Base-by-base conservation (phyloP, 345 rosid genomes). In the Syzygium oleosum region DNA sequence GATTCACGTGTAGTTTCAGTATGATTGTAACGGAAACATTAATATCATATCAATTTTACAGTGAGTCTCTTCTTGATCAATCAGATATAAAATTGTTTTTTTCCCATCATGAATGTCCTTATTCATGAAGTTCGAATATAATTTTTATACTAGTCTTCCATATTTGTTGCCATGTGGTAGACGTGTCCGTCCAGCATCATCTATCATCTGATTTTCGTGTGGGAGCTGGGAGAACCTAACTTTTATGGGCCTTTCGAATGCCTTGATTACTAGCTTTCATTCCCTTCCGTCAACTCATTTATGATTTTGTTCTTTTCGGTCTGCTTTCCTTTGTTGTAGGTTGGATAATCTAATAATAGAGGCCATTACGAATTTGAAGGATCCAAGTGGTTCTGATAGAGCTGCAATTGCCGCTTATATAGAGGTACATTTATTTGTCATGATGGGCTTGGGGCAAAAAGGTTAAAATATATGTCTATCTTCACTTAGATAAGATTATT, bases 341-440 rank as follows among this genome's bases (percentile, higher is more conserved):
- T 90, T 96, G 97, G 98, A 95, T 84, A 94, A 91, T 89, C 92
- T 96, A 84, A 95, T 97, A 85, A 86, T 94, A 85, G 99, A 97
- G 87, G 98, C 98, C 58, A 94, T 97, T 80, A 89, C 94, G 16
- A 91, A 92, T 89, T 91, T 97, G 99, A 96, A 92, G 92, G 98
- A 95, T 88, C 92, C 93, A 51, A 91, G 92, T 85, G 98, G 98
- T 91, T 96, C 97, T 87, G 99, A 97, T 88, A 91, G 94, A 90
- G 93, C 95, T 88, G 92, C 98, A 19, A 96, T 97, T 91, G 92
- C 96, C 55, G 27, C 87, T 88, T 96, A 93, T 92, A 95, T 97
- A 90, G 97, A 97, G 98, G 99, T 97, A 89, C 51, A 51, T n/a
- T 78, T 52, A 85, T 77, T 58, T 68, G 54, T 46, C 52, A 83